phyloP scores from a whole-genome alignment of 2,329 filamentous ascomycete species.

The Xylariaceae sp. region DNA sequence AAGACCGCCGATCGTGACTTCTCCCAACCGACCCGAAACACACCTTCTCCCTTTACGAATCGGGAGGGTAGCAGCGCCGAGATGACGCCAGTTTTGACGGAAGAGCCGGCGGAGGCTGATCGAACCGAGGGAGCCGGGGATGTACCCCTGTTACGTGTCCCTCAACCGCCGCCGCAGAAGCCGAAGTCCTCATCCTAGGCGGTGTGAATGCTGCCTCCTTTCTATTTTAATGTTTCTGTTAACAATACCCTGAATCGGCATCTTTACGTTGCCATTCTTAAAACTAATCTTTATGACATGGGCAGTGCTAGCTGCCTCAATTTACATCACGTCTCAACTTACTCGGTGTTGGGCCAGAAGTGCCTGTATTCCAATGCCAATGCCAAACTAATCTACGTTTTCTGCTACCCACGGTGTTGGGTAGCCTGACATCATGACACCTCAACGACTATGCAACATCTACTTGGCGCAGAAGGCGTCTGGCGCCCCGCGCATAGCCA shows the following conservation, averaged over 20 bases:
- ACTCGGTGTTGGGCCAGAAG: neutral
- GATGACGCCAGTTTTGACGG: slow-evolving; percentile 29
- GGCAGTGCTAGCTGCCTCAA: neutral
- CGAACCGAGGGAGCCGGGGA: slow-evolving; percentile 23
- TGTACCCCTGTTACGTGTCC: slow-evolving; percentile 30
- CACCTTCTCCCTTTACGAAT: slow-evolving; percentile 29
- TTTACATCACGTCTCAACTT: neutral
- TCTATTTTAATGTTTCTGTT: slow-evolving; percentile 21
- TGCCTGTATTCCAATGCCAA: neutral
- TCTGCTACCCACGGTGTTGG: neutral
- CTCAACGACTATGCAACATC: neutral
- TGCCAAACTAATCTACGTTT: neutral
- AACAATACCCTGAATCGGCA: slow-evolving; percentile 10
- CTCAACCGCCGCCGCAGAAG: slow-evolving; percentile 31
- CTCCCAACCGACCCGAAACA: slow-evolving; percentile 31
- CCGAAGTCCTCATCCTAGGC: slow-evolving; percentile 32
- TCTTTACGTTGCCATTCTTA: neutral
- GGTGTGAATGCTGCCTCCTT: slow-evolving; percentile 21
- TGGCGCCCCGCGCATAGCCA: neutral
- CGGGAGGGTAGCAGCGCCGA: slow-evolving; percentile 28
- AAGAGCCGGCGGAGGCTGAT: slow-evolving; percentile 35
- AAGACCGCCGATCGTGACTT: slow-evolving; percentile 36
- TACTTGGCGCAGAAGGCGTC: neutral
- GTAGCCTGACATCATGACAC: neutral
- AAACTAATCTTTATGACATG: neutral